Evolutionary conservation across 768 basidiomycete species (phyloP), one percentile per base, ranked within the genome.

Genomic region (Mycena floridula): DNA sequence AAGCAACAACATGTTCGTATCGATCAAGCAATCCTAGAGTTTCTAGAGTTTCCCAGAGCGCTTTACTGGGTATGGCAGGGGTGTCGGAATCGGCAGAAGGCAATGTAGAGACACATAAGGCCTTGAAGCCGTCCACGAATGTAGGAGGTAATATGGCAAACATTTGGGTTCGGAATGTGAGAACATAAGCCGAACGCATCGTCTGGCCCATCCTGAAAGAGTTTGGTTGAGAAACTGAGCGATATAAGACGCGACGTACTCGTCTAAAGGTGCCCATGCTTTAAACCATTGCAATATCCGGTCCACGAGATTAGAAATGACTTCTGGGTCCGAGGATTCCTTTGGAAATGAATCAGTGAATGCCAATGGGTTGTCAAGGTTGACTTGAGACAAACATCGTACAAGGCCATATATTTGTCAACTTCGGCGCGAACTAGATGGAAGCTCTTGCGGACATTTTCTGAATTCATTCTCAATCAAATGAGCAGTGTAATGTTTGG

Each of bases 1-100:
- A 81, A 16, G 87, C 81, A 23, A 97, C 79, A 46, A 92, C 76
- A 6, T 80, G 77, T 55, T 94, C 91, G 56, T 86, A 91, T 23
- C 89, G 81, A 49, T 89, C 86, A 22, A 88, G 69, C 7, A 95
- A 67, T 4, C 87, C 88, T 0, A 95, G 74, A 1, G 66, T 65
- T 44, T 85, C 85, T 48, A 89, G 81, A 2, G 79, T 65, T 16
- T 66, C 62, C 82, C 85, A 82, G 25, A 84, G 57, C 47, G 49
- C 22, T 27, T 63, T 37, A 41, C 55, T 45, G 48, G 53, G 40
- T 8, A 27, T 43, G 49, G 43, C 35, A 45, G 59, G 52, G 40
- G 55, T 41, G 26, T 59, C 57, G 25, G 53, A 46, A 37, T 57
- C 55, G 22, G 61, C 44, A 15, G 59, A 61, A 59, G 72, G 36